A percentile compares a stretch with the other conserved stretches of the same genome.
These are phyloP conservation scores for Leishmania braziliensis DNA, from an alignment of 208 protist genomes.

Conservation along the genomic window DNA sequence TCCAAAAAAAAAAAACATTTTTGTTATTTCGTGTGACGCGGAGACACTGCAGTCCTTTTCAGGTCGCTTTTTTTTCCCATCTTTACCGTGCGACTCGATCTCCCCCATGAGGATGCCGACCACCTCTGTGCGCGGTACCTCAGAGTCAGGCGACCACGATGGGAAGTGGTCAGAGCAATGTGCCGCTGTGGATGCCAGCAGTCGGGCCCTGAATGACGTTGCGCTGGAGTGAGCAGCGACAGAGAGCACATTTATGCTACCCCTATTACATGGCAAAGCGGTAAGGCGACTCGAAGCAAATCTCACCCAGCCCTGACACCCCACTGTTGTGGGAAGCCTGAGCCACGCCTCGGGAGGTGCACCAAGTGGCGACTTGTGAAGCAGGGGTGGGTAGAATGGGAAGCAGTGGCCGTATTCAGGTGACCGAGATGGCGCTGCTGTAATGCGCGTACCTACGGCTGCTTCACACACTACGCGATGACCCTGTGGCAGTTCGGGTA, in stretches of 20 bases:
- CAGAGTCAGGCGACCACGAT: too few species aligned
- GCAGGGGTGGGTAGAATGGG: not conserved
- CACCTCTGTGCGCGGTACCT: too few species aligned
- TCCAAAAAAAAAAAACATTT: too few species aligned
- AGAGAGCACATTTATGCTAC: not conserved
- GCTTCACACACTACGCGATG: not conserved
- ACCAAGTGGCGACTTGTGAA: not conserved
- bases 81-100: too few species aligned
- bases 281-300: not conserved
- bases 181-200: too few species aligned
- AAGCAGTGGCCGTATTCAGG: not conserved
- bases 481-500: not conserved
- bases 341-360: not conserved
- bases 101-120: not conserved
- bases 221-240: too few species aligned
- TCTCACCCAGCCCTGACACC: not conserved
- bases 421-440: not conserved
- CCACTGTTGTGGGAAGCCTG: not conserved
- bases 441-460: not conserved
- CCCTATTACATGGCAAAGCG: not conserved
- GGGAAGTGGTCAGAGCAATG: too few species aligned
- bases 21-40: too few species aligned
- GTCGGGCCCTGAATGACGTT: too few species aligned
- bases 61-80: too few species aligned
- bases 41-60: too few species aligned